These are phyloP conservation scores for Tylopilus rubrobrunneus DNA, from an alignment of 768 basidiomycete genomes.

Conservation along the genomic window DNA sequence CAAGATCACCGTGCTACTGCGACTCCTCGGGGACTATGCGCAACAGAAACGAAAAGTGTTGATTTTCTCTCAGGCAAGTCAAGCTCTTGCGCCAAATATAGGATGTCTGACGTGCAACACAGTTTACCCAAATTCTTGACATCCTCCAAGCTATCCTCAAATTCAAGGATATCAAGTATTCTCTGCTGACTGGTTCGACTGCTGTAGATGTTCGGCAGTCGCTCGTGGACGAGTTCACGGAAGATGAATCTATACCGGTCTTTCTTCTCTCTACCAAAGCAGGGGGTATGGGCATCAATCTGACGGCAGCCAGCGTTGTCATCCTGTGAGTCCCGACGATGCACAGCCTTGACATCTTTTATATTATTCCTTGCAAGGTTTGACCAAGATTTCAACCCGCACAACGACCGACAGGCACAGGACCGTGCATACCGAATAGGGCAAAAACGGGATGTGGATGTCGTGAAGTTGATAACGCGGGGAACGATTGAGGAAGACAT, in stretches of 20 bases:
- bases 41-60: slow-evolving; percentile 75
- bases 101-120: background rate
- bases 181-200: slow-evolving; percentile 88
- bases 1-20: slow-evolving; percentile 73
- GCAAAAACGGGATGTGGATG: slow-evolving; percentile 90
- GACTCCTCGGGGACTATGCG: slow-evolving; percentile 64
- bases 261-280: slow-evolving; percentile 93
- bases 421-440: slow-evolving; percentile 98
- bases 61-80: slow-evolving; percentile 87
- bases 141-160: slow-evolving; percentile 84
- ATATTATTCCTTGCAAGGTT: slow-evolving; percentile 51
- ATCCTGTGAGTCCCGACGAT: slow-evolving; percentile 60
- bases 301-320: slow-evolving; percentile 93
- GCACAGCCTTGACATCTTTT: background rate
- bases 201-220: slow-evolving; percentile 91
- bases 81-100: background rate
- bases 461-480: slow-evolving; percentile 88
- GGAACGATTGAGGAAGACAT: slow-evolving; percentile 98
- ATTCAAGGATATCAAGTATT: slow-evolving; percentile 65
- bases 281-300: slow-evolving; percentile 94
- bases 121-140: slow-evolving; percentile 97
- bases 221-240: slow-evolving; percentile 92
- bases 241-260: slow-evolving; percentile 76
- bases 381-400: slow-evolving; percentile 97
- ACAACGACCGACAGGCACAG: slow-evolving; percentile 96